These are phyloP conservation scores for Fereydounia khargensis DNA, from an alignment of 1,284 basidiomycete genomes.

Conservation along the genomic window DNA sequence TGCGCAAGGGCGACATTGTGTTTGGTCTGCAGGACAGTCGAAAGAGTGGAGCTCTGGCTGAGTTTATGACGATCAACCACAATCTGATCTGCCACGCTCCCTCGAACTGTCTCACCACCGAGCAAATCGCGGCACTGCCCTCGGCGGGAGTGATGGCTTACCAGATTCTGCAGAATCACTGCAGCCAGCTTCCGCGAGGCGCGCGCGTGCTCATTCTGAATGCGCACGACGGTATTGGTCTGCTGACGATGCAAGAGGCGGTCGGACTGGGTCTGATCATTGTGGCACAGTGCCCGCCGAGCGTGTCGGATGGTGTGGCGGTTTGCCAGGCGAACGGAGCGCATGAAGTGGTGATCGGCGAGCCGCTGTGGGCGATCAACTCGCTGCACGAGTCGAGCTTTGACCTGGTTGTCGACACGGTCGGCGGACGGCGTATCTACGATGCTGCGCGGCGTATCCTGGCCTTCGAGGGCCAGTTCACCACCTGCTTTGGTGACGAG, in stretches of 20 bases:
- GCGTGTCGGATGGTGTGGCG: conserved; percentile 51
- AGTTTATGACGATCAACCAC: conserved; percentile 57
- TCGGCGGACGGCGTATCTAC: conserved; percentile 56
- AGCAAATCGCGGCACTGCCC: conserved; percentile 59
- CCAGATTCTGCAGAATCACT: conserved; percentile 58
- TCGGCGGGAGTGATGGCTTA: conserved; percentile 57
- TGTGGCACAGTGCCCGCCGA: conserved; percentile 58
- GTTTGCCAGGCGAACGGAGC: conserved; percentile 58
- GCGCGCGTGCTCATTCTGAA: conserved; percentile 58
- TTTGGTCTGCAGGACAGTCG: conserved; percentile 58
- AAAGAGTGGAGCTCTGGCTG: conserved; percentile 58
- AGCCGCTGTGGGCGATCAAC: conserved; percentile 59
- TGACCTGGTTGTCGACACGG: conserved; percentile 56
- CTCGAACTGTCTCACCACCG: conserved; percentile 52
- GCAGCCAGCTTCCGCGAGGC: conserved; percentile 54
- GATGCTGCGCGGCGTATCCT: conserved; percentile 59
- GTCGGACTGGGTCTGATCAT: conserved; percentile 57
- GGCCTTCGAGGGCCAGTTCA: conserved; percentile 55
- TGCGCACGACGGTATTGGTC: conserved; percentile 59
- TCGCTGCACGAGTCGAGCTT: conserved; percentile 58
- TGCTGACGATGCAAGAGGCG: conserved; percentile 58
- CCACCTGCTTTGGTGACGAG: conserved; percentile 57
- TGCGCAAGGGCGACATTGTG: conserved; percentile 59
- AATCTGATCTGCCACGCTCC: conserved; percentile 58
- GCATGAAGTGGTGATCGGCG: conserved; percentile 58